Base-by-base conservation (phyloP, 2,329 filamentous ascomycete species). In the Pyrenochaeta sp. region DNA sequence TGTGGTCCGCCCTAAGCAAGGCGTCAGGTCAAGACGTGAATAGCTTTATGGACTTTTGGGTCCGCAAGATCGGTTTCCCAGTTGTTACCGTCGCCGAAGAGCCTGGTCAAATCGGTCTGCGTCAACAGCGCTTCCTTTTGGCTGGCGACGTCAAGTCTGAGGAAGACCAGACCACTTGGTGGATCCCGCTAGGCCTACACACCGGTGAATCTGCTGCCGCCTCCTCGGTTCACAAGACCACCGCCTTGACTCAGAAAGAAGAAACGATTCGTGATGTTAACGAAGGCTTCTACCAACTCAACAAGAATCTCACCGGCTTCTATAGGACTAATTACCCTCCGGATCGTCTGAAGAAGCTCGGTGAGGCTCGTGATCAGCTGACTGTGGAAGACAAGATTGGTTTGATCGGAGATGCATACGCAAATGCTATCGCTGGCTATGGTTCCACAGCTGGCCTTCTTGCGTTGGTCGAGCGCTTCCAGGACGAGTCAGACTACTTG, bases 311-410 rank as follows among this genome's bases (percentile, higher is more conserved):
- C 57, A 93, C 90, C 50, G 94, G 93, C 27, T 97, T 91, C 79
- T 98, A 96, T 81, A 88, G 93, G 60, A 95, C 94, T 48, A 97
- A 96, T 79, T 96, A 98, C 74, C 92, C 95, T 5, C 88, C 92
- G n/a, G 84, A 87, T 62, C 88, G 94, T 47, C 85, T 99, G 40
- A 86, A 86, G 39, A 92, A 92, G 79, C 88, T 99, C 25, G 91
- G 91, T 56, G 85, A 88, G 52, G 88, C 91, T 68, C 88, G 93
- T 15, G 85, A 91, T 66, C 88, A 88, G 66, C 84, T 99, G 25
- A 91, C 85, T 62, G 88, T 90, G 5, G 88, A 94, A 75, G 95
- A 99, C 80, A 96, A 95, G 82, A 97, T 98, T 69, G 92, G 92
- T 40, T 87, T 97, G 51, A 87, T 97, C 58, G 93, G 92, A 59